A percentile compares a stretch with the other conserved stretches of the same genome.
Evolutionary conservation across 768 basidiomycete species (phyloP).

Genomic region (Pleurotus sapidus): DNA sequence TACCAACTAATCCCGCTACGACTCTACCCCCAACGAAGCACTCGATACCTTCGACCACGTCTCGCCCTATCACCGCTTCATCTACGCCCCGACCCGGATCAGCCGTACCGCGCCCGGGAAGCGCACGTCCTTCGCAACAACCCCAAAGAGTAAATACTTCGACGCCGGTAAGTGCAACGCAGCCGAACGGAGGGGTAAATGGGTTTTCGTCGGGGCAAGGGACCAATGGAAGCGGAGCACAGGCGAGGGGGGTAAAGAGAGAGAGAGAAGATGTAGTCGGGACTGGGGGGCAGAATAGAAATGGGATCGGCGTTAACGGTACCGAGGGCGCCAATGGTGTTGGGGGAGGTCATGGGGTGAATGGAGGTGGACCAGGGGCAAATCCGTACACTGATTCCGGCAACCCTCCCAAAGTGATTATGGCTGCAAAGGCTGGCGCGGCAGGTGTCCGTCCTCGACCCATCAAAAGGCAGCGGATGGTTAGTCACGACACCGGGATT

Average conservation of each 20-base stretch:
- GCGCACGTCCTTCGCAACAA: conserved; percentile 13
- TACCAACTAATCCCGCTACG: conserved; percentile 20
- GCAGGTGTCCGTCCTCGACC: conserved; percentile 62
- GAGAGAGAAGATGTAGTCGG: conserved; percentile 33
- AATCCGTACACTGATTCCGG: not conserved
- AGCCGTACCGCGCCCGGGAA: conserved; percentile 17
- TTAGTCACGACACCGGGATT: conserved; percentile 29
- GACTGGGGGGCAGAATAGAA: not conserved
- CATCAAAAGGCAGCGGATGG: conserved; percentile 74
- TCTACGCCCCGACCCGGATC: conserved; percentile 32
- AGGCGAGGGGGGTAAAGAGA: conserved; percentile 38
- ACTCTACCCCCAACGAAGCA: conserved; percentile 15
- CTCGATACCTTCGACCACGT: conserved; percentile 22
- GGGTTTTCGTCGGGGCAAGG: conserved; percentile 22
- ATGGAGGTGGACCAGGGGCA: conserved; percentile 32
- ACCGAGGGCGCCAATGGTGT: conserved; percentile 23
- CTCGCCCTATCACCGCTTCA: conserved; percentile 16
- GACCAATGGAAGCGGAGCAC: conserved; percentile 27
- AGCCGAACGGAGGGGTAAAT: conserved; percentile 12
- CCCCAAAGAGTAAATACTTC: conserved; percentile 9
- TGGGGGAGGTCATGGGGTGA: conserved; percentile 19
- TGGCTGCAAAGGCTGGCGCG: conserved; percentile 58
- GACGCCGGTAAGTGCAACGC: conserved; percentile 5
- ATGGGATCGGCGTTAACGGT: conserved; percentile 17
- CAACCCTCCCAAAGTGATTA: conserved; percentile 22